These are phyloP conservation scores for Castanopsis chinensis DNA, from an alignment of 306 rosid species.

Conservation along the genomic window DNA sequence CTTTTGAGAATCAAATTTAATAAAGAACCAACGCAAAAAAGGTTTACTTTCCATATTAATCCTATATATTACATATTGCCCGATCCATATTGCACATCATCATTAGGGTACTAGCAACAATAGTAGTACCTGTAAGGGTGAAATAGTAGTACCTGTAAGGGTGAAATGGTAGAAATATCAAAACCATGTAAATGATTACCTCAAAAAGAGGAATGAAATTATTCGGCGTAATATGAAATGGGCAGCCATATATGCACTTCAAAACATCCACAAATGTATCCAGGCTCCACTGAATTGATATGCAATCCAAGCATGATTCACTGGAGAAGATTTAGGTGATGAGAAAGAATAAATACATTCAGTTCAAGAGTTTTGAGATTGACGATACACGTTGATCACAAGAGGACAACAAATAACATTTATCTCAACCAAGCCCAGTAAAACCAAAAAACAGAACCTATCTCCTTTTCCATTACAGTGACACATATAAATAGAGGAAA, in stretches of 20 bases:
- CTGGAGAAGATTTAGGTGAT: constrained; percentile 33
- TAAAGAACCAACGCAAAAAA: neutral
- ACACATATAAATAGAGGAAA: neutral
- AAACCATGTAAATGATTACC: constrained; percentile 35
- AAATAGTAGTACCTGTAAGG: neutral
- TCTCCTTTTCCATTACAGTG: neutral
- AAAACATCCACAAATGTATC: constrained; percentile 50
- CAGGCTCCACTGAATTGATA: constrained; percentile 53
- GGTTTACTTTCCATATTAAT: neutral
- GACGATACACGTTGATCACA: neutral
- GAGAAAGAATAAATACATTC: neutral
- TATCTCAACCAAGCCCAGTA: neutral
- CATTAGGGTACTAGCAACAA: constrained; percentile 1
- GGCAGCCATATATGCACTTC: constrained; percentile 48
- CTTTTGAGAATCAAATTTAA: neutral
- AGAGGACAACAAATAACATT: neutral
- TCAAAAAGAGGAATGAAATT: constrained; percentile 62
- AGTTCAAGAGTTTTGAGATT: constrained; percentile 7
- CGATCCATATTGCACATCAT: constrained; percentile 6
- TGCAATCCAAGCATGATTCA: constrained; percentile 51
- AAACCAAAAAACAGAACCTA: neutral
- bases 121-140: neutral
- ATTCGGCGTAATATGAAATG: constrained; percentile 39
- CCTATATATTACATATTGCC: neutral
- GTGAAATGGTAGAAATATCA: neutral